Conservation (phyloP, 768 basidiomycete species). For the Nidula microcarpa region DNA sequence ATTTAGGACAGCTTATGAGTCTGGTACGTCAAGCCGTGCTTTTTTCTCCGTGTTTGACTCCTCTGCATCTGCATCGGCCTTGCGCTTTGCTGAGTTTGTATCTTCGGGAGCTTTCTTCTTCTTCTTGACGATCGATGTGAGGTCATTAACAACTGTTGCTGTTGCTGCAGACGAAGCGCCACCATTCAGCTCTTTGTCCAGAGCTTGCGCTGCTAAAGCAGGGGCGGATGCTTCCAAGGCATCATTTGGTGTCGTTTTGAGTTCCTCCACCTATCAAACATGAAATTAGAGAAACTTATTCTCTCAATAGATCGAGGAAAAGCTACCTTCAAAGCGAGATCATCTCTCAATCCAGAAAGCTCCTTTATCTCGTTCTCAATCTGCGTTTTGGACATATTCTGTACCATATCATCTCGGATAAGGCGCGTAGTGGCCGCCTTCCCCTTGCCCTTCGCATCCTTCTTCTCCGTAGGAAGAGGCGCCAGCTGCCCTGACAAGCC, state of each 20-base stretch:
- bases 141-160: conserved; percentile 63
- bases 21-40: conserved; percentile 46
- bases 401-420: conserved; percentile 50
- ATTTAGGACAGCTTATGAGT: conserved; percentile 10
- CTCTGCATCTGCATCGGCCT: conserved; percentile 59
- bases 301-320: background rate
- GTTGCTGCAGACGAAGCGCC: conserved; percentile 26
- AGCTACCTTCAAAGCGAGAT: conserved; percentile 78
- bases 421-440: conserved; percentile 50
- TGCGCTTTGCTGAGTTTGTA: conserved; percentile 53
- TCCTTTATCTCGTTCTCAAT: conserved; percentile 81
- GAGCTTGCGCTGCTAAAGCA: conserved; percentile 63
- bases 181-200: conserved; percentile 68
- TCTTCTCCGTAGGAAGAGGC: conserved; percentile 22
- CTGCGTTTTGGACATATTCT: conserved; percentile 68
- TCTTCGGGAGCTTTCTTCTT: conserved; percentile 56
- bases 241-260: conserved; percentile 77
- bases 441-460: conserved; percentile 65
- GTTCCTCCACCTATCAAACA: conserved; percentile 75
- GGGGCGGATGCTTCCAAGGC: conserved; percentile 53
- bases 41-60: conserved; percentile 58
- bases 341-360: conserved; percentile 67
- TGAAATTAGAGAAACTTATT: background rate
- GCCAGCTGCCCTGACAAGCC: conserved; percentile 37
- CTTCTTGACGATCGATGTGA: conserved; percentile 86